Evolutionary conservation across 225 moss, liverwort and hornwort genomes (phyloP).

Genomic region (Bryum argenteum): DNA sequence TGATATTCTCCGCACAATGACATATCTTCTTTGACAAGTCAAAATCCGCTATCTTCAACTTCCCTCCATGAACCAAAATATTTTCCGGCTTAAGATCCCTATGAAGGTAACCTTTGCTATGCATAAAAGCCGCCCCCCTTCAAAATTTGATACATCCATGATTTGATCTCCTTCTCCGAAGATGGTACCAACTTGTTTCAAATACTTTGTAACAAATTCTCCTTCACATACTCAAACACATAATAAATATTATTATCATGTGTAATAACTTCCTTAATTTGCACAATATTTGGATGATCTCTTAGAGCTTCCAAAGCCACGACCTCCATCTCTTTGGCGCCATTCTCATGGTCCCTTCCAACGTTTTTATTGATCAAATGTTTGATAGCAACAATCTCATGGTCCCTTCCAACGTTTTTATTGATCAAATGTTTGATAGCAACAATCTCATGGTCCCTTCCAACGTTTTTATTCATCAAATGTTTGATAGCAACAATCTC

Average conservation of each 20-base stretch:
- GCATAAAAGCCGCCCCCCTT: slow-evolving; percentile 16
- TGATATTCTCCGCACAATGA: background rate
- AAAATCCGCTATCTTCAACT: slow-evolving; percentile 53
- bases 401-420: too few species aligned
- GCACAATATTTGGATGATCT: slow-evolving; percentile 35
- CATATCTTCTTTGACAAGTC: slow-evolving; percentile 66
- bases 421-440: too few species aligned
- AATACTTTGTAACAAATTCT: slow-evolving; percentile 25
- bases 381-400: too few species aligned
- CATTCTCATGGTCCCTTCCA: background rate
- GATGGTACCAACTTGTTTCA: background rate
- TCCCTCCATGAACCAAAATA: slow-evolving; percentile 5
- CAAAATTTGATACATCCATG: slow-evolving; percentile 40
- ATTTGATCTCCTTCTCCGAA: slow-evolving; percentile 14
- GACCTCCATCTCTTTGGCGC: background rate
- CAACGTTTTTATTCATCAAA: too few species aligned
- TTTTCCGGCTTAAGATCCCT: slow-evolving; percentile 32
- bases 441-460: too few species aligned
- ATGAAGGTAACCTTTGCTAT: slow-evolving; percentile 27
- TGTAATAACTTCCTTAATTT: slow-evolving; percentile 19
- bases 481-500: slow-evolving; percentile 39
- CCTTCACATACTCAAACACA: slow-evolving; percentile 30
- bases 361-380: background rate
- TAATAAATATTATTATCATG: slow-evolving; percentile 21
- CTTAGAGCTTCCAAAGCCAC: slow-evolving; percentile 17